These are phyloP conservation scores for Backusella luteola DNA, from an alignment of 192 early-diverging fungal species.

Conservation along the genomic window DNA sequence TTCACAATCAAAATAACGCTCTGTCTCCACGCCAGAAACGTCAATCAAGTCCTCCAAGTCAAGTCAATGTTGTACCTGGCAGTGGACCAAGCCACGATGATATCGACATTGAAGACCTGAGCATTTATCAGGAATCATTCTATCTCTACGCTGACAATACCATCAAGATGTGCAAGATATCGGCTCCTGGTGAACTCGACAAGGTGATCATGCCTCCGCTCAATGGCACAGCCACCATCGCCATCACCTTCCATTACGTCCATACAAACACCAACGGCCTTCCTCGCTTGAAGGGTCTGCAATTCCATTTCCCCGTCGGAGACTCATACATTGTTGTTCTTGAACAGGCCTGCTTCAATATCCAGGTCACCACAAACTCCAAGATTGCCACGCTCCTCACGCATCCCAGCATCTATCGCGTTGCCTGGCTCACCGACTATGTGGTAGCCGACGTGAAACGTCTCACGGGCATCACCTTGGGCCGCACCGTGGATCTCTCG, in stretches of 20 bases:
- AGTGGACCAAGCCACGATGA: not conserved
- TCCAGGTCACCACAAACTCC: not conserved
- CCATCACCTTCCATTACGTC: not conserved
- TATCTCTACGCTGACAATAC: not conserved
- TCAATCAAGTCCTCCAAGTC: not conserved
- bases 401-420: not conserved
- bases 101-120: not conserved
- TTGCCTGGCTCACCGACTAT: slow-evolving; percentile 1
- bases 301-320: not conserved
- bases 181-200: not conserved
- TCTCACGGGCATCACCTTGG: not conserved
- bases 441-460: not conserved
- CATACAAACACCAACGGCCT: not conserved
- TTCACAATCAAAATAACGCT: not conserved
- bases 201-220: not conserved
- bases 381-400: slow-evolving; percentile 10
- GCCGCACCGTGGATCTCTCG: slow-evolving; percentile 11
- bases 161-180: not conserved
- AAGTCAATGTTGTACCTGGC: not conserved
- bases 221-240: not conserved
- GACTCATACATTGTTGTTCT: slow-evolving; percentile 13
- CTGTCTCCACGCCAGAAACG: not conserved
- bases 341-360: not conserved
- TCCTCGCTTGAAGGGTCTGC: slow-evolving; percentile 12
- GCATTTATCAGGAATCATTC: not conserved